Evolutionary conservation across 768 basidiomycete species (phyloP).

Genomic region (Boletus fagicola): DNA sequence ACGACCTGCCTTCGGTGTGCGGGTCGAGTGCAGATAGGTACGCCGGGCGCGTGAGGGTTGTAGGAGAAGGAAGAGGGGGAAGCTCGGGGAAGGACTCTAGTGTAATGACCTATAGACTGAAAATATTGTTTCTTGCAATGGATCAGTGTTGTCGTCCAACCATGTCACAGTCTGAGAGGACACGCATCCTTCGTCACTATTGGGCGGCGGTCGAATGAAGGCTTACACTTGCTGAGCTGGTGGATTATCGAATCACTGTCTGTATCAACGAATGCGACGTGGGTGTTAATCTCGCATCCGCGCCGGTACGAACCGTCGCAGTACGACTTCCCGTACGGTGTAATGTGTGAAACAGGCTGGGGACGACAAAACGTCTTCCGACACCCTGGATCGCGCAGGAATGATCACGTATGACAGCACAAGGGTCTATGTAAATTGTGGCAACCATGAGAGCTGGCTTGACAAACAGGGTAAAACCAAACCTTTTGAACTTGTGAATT

Average conservation of each 20-base stretch:
- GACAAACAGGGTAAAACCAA: conserved; percentile 33
- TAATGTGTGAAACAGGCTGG: conserved; percentile 78
- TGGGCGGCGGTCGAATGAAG: neutral
- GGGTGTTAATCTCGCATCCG: conserved; percentile 76
- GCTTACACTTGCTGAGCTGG: neutral
- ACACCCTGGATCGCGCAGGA: conserved; percentile 64
- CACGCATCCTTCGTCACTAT: neutral
- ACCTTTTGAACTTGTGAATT: conserved; percentile 98
- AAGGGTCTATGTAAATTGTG: conserved; percentile 60
- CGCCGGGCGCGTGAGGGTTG: neutral
- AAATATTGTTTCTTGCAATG: conserved; percentile 5
- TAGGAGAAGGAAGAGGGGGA: neutral
- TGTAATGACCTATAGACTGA: conserved; percentile 19
- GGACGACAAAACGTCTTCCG: conserved; percentile 51
- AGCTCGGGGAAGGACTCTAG: neutral
- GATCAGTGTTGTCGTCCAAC: neutral
- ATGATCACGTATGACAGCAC: conserved; percentile 91
- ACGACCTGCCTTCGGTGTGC: neutral
- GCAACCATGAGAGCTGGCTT: conserved; percentile 2
- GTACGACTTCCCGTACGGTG: conserved; percentile 77
- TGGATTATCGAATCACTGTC: neutral
- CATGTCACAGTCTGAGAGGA: neutral
- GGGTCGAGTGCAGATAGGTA: conserved; percentile 8
- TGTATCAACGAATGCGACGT: neutral
- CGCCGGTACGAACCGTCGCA: conserved; percentile 86